Base-by-base conservation (phyloP, 2,329 filamentous ascomycete genomes). In the Fusarium sp. region DNA sequence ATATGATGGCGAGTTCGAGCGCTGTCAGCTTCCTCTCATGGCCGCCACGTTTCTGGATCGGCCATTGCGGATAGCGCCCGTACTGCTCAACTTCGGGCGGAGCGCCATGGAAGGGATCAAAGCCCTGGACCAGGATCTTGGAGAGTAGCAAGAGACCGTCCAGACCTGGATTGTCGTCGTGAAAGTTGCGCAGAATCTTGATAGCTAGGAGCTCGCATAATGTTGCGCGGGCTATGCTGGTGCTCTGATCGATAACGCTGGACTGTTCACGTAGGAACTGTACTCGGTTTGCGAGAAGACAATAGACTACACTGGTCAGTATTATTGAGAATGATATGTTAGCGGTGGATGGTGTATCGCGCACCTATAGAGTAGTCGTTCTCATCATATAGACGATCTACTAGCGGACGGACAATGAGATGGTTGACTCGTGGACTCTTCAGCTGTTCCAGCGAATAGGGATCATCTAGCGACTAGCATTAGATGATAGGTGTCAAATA, bases 1-100 rank as follows among this genome's bases (percentile, higher is more conserved):
- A 91, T 1, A 93, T 85, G 60, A 93, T 92, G 31, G 90, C 91
- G n/a, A 93, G 86, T 78, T 93, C 91, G 7, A 93, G 84, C 2
- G 91, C 90, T 6, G 90, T 92, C 38, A 92, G 80, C 78, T 89
- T 90, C 49, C 88, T 76, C 72, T 84, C 83, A 67, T 83, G 78
- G 16, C 83, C 82, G 38, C 80, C 81, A 70, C 82, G 76, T 19
- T 80, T 76, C 44, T 83, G 82, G 0, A 83, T 73, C 0, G 82
- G 80, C 82, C 82, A 84, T 49, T 83, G 82, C 7, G 77, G 74
- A 15, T 78, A 77, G 12, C 82, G 77, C 5, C 85, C 85, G 38
- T 86, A 82, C 25, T 83, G 82, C 29, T 85, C 81, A 19, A 92
- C 84, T 39, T 90, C 85, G 1, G 84, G 78, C 0, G 91, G 90